Conservation (phyloP, 768 basidiomycete species). For the Termitomyces sp. region DNA sequence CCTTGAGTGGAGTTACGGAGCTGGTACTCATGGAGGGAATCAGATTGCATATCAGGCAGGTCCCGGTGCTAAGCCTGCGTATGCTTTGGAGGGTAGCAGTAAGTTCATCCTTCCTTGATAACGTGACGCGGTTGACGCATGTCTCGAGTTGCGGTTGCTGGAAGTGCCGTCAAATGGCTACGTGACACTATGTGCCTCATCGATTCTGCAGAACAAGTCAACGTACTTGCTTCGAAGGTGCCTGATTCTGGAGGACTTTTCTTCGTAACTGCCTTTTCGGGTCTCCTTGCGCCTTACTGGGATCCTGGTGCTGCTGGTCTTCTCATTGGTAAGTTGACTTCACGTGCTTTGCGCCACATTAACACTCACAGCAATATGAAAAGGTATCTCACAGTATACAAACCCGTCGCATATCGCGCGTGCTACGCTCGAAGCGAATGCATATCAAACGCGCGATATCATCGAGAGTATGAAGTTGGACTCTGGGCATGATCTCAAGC, state of each 20-base stretch:
- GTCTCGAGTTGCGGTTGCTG: constrained; percentile 79
- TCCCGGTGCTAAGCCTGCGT: constrained; percentile 69
- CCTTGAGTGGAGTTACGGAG: background rate
- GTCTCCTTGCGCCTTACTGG: constrained; percentile 97
- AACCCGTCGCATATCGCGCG: constrained; percentile 91
- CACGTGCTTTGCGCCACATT: background rate
- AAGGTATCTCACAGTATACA: constrained; percentile 81
- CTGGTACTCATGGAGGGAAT: constrained; percentile 4
- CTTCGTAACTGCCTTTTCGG: constrained; percentile 96
- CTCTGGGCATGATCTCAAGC: constrained; percentile 70
- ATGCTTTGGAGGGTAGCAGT: constrained; percentile 94
- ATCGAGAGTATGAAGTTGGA: constrained; percentile 94
- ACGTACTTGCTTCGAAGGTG: constrained; percentile 73
- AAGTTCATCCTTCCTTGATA: constrained; percentile 23
- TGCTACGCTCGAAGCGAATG: constrained; percentile 93
- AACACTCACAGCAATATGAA: background rate
- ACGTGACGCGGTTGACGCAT: background rate
- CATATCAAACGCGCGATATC: constrained; percentile 93
- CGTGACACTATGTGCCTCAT: constrained; percentile 89
- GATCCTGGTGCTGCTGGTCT: constrained; percentile 86
- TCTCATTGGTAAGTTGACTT: constrained; percentile 55
- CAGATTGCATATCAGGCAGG: constrained; percentile 91
- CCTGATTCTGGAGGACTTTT: constrained; percentile 83
- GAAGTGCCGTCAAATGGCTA: constrained; percentile 94
- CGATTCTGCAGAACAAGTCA: constrained; percentile 75